Evolutionary conservation across 768 basidiomycete genomes (phyloP), one percentile per base, ranked within the genome.

Genomic region (Lyophyllum decastes): DNA sequence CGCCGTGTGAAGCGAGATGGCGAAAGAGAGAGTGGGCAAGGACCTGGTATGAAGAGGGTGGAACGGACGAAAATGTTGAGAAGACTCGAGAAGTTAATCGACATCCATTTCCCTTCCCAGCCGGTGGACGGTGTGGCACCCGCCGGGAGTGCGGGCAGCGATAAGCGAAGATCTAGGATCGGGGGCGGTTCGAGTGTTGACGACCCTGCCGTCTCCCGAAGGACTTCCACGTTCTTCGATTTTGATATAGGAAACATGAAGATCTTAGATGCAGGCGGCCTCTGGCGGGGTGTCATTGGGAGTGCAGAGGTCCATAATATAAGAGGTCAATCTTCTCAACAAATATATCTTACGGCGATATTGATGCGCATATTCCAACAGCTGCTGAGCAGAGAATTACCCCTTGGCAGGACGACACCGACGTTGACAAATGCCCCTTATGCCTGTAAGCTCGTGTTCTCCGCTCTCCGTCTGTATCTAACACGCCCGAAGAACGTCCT

Each of bases 311-410:
- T 86, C 60, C 76, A 72, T 17, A 85, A 90, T 61, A 81, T 90
- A 47, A 78, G 93, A 76, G 86, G 92, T 92, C 66, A 19, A 43
- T 55, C 21, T 54, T 54, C 5, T 59, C 21, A 2, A 34, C 30
- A 61, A 45, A 49, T 53, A 48, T 43, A 16, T 49, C 45, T 59
- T 40, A 25, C 48, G 12, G 25, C 17, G 33, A 38, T n/a, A 9
- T 22, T 46, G 22, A 57, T 51, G 27, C 22, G 43, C 25, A 52
- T 35, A 4, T 12, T 54, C 25, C 9, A 27, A 27, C 26, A 91
- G 89, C 82, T 52, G 88, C 87, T 2, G 96, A 99, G 72, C 95
- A 96, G 71, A 78, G 83, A 44, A 95, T 99, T 63, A 94, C 97
- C 2, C 94, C 94, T 4, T 99, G 96, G 96, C 86, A 97, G 69